Evolutionary conservation across 202 grass and related monocot species (phyloP).

Genomic region (Sporobolus alterniflorus): DNA sequence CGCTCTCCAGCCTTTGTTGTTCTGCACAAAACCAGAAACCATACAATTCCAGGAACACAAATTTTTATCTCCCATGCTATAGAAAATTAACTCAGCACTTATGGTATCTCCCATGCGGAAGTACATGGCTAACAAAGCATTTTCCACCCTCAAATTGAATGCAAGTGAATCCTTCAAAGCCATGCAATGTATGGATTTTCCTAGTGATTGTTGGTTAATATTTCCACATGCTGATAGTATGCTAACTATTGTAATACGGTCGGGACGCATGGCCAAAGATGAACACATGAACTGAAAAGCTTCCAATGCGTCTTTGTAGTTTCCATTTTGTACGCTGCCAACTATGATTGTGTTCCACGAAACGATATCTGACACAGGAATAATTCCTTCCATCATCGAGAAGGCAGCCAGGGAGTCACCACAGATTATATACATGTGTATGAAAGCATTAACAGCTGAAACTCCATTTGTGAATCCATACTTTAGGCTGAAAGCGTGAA

Average conservation of each 20-base stretch:
- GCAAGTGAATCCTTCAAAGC: conserved; percentile 52
- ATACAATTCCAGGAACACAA: conserved; percentile 85
- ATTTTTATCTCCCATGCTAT: conserved; percentile 55
- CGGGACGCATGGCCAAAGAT: conserved; percentile 49
- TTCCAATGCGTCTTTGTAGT: conserved; percentile 58
- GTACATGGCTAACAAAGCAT: conserved; percentile 78
- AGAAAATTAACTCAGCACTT: conserved; percentile 61
- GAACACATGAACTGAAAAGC: conserved; percentile 68
- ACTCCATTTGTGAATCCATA: conserved; percentile 53
- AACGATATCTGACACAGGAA: conserved; percentile 62
- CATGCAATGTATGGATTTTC: conserved; percentile 61
- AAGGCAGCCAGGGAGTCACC: conserved; percentile 46
- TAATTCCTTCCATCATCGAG: conserved; percentile 42
- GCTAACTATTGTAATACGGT: conserved; percentile 67
- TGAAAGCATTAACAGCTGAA: conserved; percentile 69
- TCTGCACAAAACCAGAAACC: conserved; percentile 70
- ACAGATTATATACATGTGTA: conserved; percentile 82
- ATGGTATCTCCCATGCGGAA: conserved; percentile 60
- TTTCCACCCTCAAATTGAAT: conserved; percentile 61
- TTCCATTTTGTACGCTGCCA: conserved; percentile 64
- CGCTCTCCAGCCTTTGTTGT: conserved; percentile 58
- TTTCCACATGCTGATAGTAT: conserved; percentile 74
- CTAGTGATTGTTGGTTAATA: conserved; percentile 45
- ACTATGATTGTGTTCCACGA: conserved; percentile 90
- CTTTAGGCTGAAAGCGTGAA: conserved; percentile 64